Percentiles rank a stretch among this genome's conserved stretches.
These are phyloP conservation scores for Mortierella sp. DNA, from an alignment of 371 early-diverging fungal genomes.

Conservation along the genomic window DNA sequence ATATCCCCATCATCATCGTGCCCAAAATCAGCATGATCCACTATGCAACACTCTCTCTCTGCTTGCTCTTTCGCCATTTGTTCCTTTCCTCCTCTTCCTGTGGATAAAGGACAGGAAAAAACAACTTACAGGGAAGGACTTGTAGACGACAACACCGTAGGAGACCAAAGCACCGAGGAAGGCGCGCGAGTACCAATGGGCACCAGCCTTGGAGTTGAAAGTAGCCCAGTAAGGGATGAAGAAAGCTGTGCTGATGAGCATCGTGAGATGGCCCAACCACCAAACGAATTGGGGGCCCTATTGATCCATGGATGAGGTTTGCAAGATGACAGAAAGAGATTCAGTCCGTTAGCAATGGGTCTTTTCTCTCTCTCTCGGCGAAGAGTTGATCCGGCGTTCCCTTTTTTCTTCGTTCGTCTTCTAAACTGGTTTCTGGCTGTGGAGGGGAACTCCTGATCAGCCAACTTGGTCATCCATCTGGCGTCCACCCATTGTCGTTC, in stretches of 20 bases:
- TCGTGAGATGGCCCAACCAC: constrained; percentile 59
- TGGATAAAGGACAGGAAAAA: background rate
- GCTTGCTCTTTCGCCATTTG: background rate
- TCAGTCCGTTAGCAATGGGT: background rate
- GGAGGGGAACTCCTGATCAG: background rate
- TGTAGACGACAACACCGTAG: constrained; percentile 92
- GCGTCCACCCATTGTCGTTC: background rate
- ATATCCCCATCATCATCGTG: background rate
- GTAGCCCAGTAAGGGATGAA: constrained; percentile 55
- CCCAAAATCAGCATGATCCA: background rate
- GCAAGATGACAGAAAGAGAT: background rate
- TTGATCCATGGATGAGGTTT: constrained; percentile 8
- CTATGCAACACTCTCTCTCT: background rate
- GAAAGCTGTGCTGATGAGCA: constrained; percentile 45
- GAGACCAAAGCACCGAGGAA: constrained; percentile 74
- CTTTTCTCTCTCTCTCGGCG: background rate
- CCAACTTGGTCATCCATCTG: background rate
- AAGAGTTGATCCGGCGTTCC: background rate
- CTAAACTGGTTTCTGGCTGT: background rate
- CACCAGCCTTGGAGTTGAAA: constrained; percentile 46
- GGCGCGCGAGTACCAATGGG: constrained; percentile 52
- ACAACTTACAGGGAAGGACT: constrained; percentile 82
- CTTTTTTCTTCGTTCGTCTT: background rate
- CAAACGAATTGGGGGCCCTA: constrained; percentile 76
- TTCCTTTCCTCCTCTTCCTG: background rate